A percentile compares a stretch with the other conserved stretches of the same genome.
Evolutionary conservation across 164 flowering plant genomes (phyloP).

Genomic region (Buxus sempervirens): DNA sequence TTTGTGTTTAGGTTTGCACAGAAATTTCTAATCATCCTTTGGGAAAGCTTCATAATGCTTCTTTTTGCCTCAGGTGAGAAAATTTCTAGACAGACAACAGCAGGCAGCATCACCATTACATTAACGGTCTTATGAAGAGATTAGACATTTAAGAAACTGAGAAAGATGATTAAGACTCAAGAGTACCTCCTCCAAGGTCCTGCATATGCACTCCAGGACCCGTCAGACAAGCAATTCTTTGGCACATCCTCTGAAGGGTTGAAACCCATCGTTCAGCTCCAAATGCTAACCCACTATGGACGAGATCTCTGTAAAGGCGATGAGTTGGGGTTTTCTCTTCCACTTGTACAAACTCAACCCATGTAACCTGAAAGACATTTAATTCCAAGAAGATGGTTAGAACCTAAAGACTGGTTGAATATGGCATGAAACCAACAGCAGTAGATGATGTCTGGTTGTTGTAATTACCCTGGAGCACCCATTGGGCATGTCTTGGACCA

Average conservation of each 20-base stretch:
- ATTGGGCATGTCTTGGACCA: conserved; percentile 70
- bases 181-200: conserved; percentile 30
- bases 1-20: conserved; percentile 64
- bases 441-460: background rate
- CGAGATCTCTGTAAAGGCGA: conserved; percentile 31
- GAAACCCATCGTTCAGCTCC: conserved; percentile 55
- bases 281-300: conserved; percentile 44
- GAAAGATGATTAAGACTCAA: background rate
- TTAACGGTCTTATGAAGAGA: too few relatives aligned
- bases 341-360: conserved; percentile 53
- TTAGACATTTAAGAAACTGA: background rate
- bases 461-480: conserved; percentile 67
- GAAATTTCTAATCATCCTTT: conserved; percentile 64
- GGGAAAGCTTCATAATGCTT: conserved; percentile 64
- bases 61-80: conserved; percentile 38
- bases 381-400: background rate
- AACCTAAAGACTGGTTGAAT: too few relatives aligned
- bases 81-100: conserved; percentile 25
- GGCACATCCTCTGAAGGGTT: conserved; percentile 43
- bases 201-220: conserved; percentile 12
- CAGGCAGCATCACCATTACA: too few relatives aligned
- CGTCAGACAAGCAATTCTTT: conserved; percentile 31
- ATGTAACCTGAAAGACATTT: conserved; percentile 33
- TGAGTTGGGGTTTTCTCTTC: conserved; percentile 35
- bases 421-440: background rate